A percentile compares a stretch with the other conserved stretches of the same genome.
Evolutionary conservation across 805 yeast genomes (phyloP).

Genomic region (Peterozyma xylosa): DNA sequence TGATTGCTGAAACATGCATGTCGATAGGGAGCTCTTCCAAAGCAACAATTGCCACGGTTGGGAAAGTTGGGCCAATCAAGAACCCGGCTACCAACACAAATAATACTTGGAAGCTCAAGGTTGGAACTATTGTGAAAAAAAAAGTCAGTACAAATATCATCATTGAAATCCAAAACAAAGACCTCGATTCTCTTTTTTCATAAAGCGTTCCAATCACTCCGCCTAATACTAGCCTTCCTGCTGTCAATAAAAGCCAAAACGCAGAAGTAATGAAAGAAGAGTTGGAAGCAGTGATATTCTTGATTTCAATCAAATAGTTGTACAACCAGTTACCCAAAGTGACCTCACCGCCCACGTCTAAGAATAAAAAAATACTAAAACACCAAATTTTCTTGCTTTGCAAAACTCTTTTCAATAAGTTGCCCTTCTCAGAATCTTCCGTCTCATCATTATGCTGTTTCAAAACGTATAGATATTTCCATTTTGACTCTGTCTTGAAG

Average conservation of each 20-base stretch:
- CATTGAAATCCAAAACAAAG: slow-evolving; percentile 30
- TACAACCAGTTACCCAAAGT: slow-evolving; percentile 48
- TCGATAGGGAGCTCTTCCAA: slow-evolving; percentile 53
- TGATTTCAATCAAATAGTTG: slow-evolving; percentile 36
- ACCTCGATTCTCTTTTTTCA: slow-evolving; percentile 29
- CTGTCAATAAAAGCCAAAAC: slow-evolving; percentile 43
- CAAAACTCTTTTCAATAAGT: slow-evolving; percentile 14
- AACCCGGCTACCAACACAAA: slow-evolving; percentile 34
- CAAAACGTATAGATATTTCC: slow-evolving; percentile 31
- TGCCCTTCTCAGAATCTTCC: slow-evolving; percentile 12
- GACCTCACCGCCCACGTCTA: slow-evolving; percentile 45
- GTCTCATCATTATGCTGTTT: not conserved
- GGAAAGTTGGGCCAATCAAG: slow-evolving; percentile 50
- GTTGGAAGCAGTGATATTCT: slow-evolving; percentile 24
- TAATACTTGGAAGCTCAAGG: slow-evolving; percentile 19
- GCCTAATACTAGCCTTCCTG: slow-evolving; percentile 39
- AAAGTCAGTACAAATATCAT: slow-evolving; percentile 25
- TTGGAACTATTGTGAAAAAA: slow-evolving; percentile 22
- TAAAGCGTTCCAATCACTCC: slow-evolving; percentile 37
- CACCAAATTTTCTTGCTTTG: slow-evolving; percentile 29
- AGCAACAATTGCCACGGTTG: slow-evolving; percentile 63
- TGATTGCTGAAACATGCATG: slow-evolving; percentile 60
- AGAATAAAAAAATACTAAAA: slow-evolving; percentile 33
- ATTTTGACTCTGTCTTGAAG: slow-evolving; percentile 31
- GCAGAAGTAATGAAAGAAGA: slow-evolving; percentile 41